Percentiles rank a stretch among this genome's conserved stretches.
phyloP scores from a whole-genome alignment of 176 grass and related monocot genomes.

The Lolium perenne region DNA sequence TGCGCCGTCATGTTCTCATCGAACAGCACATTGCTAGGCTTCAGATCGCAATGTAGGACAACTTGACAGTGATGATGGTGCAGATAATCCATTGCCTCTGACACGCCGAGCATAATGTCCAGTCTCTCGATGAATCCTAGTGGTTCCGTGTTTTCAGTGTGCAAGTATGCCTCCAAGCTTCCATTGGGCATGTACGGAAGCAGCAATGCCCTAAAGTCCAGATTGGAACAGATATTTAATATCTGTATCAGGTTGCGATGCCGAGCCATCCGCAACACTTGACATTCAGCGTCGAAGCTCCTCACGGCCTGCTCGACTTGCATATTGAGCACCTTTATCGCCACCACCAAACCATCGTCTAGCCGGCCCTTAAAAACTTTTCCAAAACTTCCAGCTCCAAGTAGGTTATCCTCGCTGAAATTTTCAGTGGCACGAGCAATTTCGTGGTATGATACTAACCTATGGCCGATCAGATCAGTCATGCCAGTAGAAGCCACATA shows the following conservation, averaged over 20 bases:
- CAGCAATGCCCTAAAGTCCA: not conserved
- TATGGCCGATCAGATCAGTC: not conserved
- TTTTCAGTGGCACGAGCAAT: not conserved
- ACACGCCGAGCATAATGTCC: not conserved
- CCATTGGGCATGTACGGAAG: slow-evolving; percentile 3
- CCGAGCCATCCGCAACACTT: not conserved
- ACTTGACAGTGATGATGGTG: not conserved
- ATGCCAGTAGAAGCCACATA: not conserved
- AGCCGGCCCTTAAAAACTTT: not conserved
- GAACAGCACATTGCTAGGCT: not conserved
- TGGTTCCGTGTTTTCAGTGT: not conserved
- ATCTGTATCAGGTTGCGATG: not conserved
- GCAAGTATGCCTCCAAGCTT: not conserved
- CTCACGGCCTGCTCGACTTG: not conserved
- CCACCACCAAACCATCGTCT: not conserved
- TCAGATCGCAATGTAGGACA: not conserved
- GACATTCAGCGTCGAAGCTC: not conserved
- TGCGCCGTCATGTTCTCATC: not conserved
- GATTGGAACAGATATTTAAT: not conserved
- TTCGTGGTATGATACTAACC: slow-evolving; percentile 9
- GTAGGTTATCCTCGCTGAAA: slow-evolving; percentile 3
- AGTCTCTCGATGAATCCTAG: not conserved
- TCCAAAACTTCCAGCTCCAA: slow-evolving; percentile 1
- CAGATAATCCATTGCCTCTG: slow-evolving; percentile 1
- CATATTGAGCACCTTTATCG: slow-evolving; percentile 7